These are phyloP conservation scores for Corniculantispora saksenae DNA, from an alignment of 2,329 filamentous ascomycete species.

Conservation along the genomic window DNA sequence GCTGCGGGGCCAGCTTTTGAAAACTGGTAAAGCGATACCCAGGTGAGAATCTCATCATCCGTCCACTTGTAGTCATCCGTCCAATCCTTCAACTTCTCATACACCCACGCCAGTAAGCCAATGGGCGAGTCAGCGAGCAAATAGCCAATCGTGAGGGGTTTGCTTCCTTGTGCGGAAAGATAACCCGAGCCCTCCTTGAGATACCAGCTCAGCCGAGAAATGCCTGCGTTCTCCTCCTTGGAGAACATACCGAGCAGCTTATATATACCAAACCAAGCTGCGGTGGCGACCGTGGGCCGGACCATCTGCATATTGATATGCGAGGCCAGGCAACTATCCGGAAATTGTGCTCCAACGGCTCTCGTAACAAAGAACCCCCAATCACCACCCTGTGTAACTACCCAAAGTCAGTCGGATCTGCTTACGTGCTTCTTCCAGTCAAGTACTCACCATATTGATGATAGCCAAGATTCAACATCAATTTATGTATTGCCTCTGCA, in stretches of 20 bases:
- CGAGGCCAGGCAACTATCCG: slow-evolving; percentile 49
- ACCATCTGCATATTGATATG: slow-evolving; percentile 55
- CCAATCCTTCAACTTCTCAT: slow-evolving; percentile 80
- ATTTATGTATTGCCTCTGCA: slow-evolving; percentile 60
- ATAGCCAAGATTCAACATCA: slow-evolving; percentile 69
- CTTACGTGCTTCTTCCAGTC: not conserved
- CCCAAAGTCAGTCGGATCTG: not conserved
- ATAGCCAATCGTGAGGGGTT: slow-evolving; percentile 73
- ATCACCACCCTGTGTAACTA: slow-evolving; percentile 61
- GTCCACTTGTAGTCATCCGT: slow-evolving; percentile 72
- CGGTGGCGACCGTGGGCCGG: slow-evolving; percentile 41
- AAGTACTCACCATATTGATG: slow-evolving; percentile 32
- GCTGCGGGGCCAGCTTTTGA: slow-evolving; percentile 68
- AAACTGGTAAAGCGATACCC: slow-evolving; percentile 74
- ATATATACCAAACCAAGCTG: slow-evolving; percentile 37
- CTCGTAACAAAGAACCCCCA: slow-evolving; percentile 68
- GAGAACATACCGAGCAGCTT: slow-evolving; percentile 13
- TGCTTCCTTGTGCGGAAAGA: slow-evolving; percentile 51
- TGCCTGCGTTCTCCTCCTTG: slow-evolving; percentile 50
- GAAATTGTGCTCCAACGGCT: slow-evolving; percentile 58
- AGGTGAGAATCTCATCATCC: slow-evolving; percentile 74
- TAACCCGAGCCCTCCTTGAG: slow-evolving; percentile 47
- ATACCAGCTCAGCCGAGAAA: slow-evolving; percentile 60
- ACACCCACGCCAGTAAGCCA: slow-evolving; percentile 74
- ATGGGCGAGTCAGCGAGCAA: slow-evolving; percentile 69